phyloP scores from a whole-genome alignment of 2,329 filamentous ascomycete species.

The Talaromyces sp. region DNA sequence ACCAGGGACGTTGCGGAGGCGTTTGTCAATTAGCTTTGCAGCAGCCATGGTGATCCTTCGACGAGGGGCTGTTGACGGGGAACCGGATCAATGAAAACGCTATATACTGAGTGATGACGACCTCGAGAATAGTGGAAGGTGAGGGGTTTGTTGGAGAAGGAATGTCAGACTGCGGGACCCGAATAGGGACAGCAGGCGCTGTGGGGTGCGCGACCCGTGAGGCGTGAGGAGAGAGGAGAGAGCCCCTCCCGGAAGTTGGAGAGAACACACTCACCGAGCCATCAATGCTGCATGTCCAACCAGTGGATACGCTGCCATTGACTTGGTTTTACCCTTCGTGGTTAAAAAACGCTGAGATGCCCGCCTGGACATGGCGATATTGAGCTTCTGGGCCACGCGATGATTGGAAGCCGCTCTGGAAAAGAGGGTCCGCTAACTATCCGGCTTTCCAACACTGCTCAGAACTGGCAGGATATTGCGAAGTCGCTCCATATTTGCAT shows the following conservation, averaged over 20 bases:
- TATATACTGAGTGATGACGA: not conserved
- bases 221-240: not conserved
- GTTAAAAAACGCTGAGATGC: not conserved
- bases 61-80: not conserved
- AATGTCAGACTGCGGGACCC: not conserved
- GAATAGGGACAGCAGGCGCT: not conserved
- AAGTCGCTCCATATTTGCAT: not conserved
- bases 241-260: not conserved
- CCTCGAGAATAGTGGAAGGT: not conserved
- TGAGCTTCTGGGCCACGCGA: not conserved
- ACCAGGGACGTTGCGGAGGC: constrained; percentile 35
- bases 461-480: not conserved
- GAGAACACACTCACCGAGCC: not conserved
- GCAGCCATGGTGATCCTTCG: constrained; percentile 20
- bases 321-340: not conserved
- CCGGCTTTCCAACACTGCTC: not conserved
- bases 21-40: constrained; percentile 34
- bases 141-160: not conserved
- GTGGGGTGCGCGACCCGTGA: not conserved
- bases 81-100: not conserved
- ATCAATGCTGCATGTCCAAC: not conserved
- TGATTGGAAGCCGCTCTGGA: not conserved
- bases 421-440: not conserved
- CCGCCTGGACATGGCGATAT: not conserved
- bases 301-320: not conserved